phyloP scores from a whole-genome alignment of 306 rosid genomes.

The Casuarina glauca region DNA sequence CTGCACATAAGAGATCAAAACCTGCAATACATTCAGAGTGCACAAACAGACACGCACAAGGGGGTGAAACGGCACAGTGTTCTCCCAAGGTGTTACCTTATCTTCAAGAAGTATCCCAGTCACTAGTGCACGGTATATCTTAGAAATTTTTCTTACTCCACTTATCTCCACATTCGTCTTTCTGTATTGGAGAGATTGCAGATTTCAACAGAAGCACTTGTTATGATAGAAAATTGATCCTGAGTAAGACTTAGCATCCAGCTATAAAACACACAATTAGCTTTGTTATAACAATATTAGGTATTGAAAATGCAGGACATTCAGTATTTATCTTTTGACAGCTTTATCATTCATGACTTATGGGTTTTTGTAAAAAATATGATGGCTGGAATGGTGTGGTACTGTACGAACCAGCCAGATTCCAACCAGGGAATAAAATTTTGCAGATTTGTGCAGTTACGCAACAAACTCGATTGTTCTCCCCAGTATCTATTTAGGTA shows the following conservation, averaged over 20 bases:
- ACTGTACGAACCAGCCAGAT: no score
- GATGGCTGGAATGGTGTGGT: no score
- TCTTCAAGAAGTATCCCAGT: conserved; percentile 70
- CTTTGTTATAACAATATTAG: neutral
- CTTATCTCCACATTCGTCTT: conserved; percentile 43
- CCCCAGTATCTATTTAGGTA: neutral
- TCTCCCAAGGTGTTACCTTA: conserved; percentile 44
- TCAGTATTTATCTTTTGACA: neutral
- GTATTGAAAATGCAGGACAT: neutral
- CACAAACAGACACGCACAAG: neutral
- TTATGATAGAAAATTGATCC: neutral
- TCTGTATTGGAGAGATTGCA: conserved; percentile 33
- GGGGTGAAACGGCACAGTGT: neutral
- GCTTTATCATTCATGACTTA: neutral
- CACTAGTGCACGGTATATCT: conserved; percentile 77
- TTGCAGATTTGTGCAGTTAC: no score
- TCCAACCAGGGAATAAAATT: no score
- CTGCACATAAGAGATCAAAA: neutral
- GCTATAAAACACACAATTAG: neutral
- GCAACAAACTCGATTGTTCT: no score
- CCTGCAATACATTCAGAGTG: neutral
- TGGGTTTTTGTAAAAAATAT: neutral
- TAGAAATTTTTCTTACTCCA: conserved; percentile 61
- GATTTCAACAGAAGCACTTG: conserved; percentile 12
- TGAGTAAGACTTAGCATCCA: neutral